phyloP scores from a whole-genome alignment of 768 basidiomycete genomes.

The Tylopilus rubrobrunneus region DNA sequence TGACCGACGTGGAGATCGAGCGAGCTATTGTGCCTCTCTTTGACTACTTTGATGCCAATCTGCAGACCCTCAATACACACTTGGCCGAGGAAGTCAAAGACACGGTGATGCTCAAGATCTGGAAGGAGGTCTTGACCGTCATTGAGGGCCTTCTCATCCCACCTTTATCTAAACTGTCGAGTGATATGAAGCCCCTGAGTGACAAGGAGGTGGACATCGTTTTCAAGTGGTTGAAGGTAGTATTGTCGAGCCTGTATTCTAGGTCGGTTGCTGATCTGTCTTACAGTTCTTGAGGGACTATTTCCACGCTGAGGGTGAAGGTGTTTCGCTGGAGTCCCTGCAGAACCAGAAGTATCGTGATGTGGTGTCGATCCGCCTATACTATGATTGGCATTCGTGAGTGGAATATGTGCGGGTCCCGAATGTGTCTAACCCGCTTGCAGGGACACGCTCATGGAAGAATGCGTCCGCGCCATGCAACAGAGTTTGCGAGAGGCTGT shows the following conservation, averaged over 20 bases:
- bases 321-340: conserved; percentile 77
- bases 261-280: background rate
- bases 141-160: conserved; percentile 90
- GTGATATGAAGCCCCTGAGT: conserved; percentile 86
- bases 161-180: conserved; percentile 77
- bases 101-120: conserved; percentile 88
- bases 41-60: conserved; percentile 93
- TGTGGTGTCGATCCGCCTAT: conserved; percentile 82
- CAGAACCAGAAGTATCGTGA: conserved; percentile 96
- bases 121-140: conserved; percentile 91
- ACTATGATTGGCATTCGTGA: conserved; percentile 95
- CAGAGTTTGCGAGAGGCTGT: conserved; percentile 72
- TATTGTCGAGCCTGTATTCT: background rate
- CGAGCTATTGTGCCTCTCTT: conserved; percentile 87
- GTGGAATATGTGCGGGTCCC: conserved; percentile 24
- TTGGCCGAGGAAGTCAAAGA: conserved; percentile 82
- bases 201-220: conserved; percentile 96
- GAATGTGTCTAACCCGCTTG: conserved; percentile 5
- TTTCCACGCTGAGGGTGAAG: conserved; percentile 92
- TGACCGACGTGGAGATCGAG: conserved; percentile 93
- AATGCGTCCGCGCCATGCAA: conserved; percentile 95
- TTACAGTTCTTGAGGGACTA: conserved; percentile 86
- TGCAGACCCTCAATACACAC: conserved; percentile 86
- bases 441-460: conserved; percentile 86
- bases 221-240: conserved; percentile 96